A percentile compares a stretch with the other conserved stretches of the same genome.
These are phyloP conservation scores for Canariomyces notabilis DNA, from an alignment of 2,329 filamentous ascomycete species.

Conservation along the genomic window DNA sequence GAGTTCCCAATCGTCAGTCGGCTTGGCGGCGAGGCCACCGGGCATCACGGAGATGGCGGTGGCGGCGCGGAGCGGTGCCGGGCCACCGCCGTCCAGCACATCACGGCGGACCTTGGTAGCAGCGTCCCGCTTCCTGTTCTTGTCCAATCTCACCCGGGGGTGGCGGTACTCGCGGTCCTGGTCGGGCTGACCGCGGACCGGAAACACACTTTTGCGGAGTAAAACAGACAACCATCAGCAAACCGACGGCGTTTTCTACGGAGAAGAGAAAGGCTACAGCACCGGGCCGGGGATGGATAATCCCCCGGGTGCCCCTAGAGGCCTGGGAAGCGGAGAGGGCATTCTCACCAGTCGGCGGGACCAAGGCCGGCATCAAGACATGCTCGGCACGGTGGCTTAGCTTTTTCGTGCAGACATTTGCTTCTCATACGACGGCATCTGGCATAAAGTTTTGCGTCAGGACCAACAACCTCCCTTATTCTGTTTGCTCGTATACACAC, in stretches of 20 bases:
- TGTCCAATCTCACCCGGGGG: slow-evolving; percentile 47
- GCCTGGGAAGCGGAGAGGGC: slow-evolving; percentile 1
- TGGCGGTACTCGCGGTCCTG: slow-evolving; percentile 53
- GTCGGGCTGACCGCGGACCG: slow-evolving; percentile 48
- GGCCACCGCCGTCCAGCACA: slow-evolving; percentile 28
- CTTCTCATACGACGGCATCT: slow-evolving; percentile 54
- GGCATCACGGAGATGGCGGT: slow-evolving; percentile 14
- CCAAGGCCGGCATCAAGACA: slow-evolving; percentile 47
- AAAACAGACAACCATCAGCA: slow-evolving; percentile 15
- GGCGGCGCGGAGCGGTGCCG: too few relatives aligned
- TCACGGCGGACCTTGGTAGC: slow-evolving; percentile 35
- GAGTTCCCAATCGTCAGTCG: slow-evolving; percentile 43
- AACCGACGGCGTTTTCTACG: background rate
- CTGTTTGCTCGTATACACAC: too few relatives aligned
- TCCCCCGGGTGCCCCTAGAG: too few relatives aligned
- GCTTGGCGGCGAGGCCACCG: slow-evolving; percentile 22
- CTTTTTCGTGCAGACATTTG: slow-evolving; percentile 50
- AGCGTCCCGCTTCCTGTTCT: slow-evolving; percentile 37
- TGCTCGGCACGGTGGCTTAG: slow-evolving; percentile 45
- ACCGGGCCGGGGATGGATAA: background rate
- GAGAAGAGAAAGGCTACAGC: background rate
- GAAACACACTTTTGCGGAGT: slow-evolving; percentile 44
- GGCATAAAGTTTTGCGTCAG: slow-evolving; percentile 5
- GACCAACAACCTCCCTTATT: background rate
- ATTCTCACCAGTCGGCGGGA: slow-evolving; percentile 45